phyloP scores from a whole-genome alignment of 2,329 filamentous ascomycete genomes.

The Lachnellula hyalina region DNA sequence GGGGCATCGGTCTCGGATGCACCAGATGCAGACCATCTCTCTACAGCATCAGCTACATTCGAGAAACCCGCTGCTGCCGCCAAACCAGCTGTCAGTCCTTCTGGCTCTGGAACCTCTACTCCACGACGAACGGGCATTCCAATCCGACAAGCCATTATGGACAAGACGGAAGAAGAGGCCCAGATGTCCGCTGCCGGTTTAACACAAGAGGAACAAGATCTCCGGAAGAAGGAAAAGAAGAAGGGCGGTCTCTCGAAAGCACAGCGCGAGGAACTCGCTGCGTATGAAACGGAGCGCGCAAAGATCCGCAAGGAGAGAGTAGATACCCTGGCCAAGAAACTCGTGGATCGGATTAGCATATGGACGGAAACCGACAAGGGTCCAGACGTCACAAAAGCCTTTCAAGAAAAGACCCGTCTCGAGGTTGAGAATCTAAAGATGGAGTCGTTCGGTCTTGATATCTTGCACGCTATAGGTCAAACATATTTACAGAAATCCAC shows the following conservation, averaged over 20 bases:
- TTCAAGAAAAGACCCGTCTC: conserved; percentile 88
- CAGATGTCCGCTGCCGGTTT: conserved; percentile 59
- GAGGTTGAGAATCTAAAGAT: conserved; percentile 99
- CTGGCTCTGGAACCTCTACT: conserved; percentile 37
- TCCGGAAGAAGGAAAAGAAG: conserved; percentile 81
- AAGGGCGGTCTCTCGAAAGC: conserved; percentile 83
- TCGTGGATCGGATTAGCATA: conserved; percentile 82
- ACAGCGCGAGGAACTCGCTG: conserved; percentile 84
- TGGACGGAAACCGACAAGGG: conserved; percentile 98
- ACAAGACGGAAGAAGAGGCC: conserved; percentile 75
- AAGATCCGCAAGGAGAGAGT: conserved; percentile 85
- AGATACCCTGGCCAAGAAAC: conserved; percentile 74
- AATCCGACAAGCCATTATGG: conserved; percentile 80
- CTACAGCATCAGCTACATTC: conserved; percentile 24
- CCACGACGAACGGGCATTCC: conserved; percentile 50
- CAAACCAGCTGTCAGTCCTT: conserved; percentile 19
- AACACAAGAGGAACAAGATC: conserved; percentile 67
- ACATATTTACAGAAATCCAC: conserved; percentile 87
- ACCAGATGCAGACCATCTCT: conserved; percentile 9
- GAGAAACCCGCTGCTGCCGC: conserved; percentile 13
- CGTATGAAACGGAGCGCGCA: conserved; percentile 81
- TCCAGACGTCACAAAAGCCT: conserved; percentile 75
- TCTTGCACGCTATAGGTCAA: conserved; percentile 87
- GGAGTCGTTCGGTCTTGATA: conserved; percentile 96
- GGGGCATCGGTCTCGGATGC: conserved; percentile 20